phyloP scores from a whole-genome alignment of 2,329 filamentous ascomycete genomes.

The Fusarium xyrophilum region DNA sequence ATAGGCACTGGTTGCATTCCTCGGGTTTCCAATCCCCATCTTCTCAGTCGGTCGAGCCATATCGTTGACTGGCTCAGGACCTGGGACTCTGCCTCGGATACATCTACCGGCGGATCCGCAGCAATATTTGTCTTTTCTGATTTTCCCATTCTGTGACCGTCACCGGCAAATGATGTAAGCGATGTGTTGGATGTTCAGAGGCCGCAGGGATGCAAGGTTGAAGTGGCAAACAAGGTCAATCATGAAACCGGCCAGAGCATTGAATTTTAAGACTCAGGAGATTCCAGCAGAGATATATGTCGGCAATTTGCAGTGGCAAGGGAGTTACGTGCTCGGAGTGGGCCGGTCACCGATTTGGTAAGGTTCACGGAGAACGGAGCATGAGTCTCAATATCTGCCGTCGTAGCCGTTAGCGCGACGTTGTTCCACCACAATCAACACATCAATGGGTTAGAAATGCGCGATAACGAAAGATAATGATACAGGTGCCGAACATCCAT shows the following conservation, averaged over 20 bases:
- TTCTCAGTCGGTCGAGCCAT: neutral
- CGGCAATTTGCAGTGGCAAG: neutral
- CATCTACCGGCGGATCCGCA: neutral
- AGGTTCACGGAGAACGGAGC: neutral
- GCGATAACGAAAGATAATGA: neutral
- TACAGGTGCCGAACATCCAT: neutral
- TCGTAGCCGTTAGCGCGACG: neutral
- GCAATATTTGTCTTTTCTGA: neutral
- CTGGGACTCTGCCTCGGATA: neutral
- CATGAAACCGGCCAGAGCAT: neutral
- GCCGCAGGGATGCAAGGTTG: no score
- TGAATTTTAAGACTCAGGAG: no score
- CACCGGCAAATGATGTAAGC: accelerated
- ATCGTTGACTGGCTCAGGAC: neutral
- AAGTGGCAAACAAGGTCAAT: no score
- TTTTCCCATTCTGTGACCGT: neutral
- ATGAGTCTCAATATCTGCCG: neutral
- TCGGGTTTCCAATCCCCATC: neutral
- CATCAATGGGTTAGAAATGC: neutral
- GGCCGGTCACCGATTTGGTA: neutral
- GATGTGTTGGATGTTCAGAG: no score
- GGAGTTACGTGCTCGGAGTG: neutral
- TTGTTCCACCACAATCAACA: neutral
- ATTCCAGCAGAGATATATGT: neutral
- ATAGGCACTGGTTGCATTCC: neutral